Evolutionary conservation across 345 rosid genomes (phyloP).

Genomic region (Ceriops decandra): DNA sequence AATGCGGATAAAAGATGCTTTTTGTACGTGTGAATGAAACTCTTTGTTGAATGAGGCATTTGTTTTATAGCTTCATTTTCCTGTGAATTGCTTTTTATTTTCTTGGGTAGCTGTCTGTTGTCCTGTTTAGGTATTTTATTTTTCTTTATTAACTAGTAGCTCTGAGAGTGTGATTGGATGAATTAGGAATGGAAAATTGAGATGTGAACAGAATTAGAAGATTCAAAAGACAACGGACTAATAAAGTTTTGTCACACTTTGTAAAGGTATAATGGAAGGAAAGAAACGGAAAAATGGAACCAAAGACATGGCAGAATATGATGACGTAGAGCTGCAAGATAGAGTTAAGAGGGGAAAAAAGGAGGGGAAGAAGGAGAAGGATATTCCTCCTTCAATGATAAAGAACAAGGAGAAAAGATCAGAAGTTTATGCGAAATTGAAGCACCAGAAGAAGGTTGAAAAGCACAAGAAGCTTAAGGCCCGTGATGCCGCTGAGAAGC

Average conservation of each 20-base stretch:
- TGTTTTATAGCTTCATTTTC: too few relatives aligned
- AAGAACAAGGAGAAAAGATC: conserved; percentile 94
- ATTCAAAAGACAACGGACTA: too few relatives aligned
- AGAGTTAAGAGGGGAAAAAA: not conserved
- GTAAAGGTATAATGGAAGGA: conserved; percentile 3
- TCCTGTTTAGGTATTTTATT: too few relatives aligned
- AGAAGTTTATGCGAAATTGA: conserved; percentile 67
- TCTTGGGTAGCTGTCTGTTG: too few relatives aligned
- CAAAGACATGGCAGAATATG: not conserved
- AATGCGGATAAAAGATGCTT: too few relatives aligned
- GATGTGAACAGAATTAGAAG: too few relatives aligned
- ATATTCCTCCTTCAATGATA: conserved; percentile 79
- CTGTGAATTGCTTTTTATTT: too few relatives aligned
- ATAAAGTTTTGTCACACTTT: not conserved
- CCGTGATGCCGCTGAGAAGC: conserved; percentile 75
- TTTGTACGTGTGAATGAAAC: too few relatives aligned
- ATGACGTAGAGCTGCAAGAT: not conserved
- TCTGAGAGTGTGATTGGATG: too few relatives aligned
- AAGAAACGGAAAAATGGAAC: conserved; percentile 4
- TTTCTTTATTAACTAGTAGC: too few relatives aligned
- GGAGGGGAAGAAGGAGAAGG: conserved; percentile 38
- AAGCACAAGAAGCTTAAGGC: conserved; percentile 78
- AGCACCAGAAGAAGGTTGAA: conserved; percentile 77
- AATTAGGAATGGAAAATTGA: too few relatives aligned
- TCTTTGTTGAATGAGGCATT: too few relatives aligned